phyloP scores from a whole-genome alignment of 768 basidiomycete genomes.

The Cyathus striatus region DNA sequence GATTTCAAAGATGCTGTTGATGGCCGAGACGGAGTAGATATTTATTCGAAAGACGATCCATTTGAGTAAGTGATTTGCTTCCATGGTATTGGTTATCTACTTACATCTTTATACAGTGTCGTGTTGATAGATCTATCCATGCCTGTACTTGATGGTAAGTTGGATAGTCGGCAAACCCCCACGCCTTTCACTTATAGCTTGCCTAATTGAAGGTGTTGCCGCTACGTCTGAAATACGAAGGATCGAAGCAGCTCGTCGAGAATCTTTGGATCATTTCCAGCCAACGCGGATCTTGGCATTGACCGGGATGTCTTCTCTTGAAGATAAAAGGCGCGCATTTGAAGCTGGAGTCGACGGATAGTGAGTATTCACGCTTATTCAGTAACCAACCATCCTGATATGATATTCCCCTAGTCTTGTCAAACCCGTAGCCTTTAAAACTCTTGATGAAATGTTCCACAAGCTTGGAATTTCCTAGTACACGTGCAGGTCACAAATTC shows the following conservation, averaged over 20 bases:
- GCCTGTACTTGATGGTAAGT: constrained; percentile 84
- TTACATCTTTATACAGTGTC: constrained; percentile 41
- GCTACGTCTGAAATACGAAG: constrained; percentile 81
- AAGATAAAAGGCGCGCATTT: constrained; percentile 89
- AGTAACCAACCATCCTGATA: not conserved
- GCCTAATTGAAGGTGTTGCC: constrained; percentile 53
- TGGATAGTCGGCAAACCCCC: not conserved
- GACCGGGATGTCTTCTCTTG: constrained; percentile 90
- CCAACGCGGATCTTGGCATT: constrained; percentile 72
- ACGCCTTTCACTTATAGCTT: not conserved
- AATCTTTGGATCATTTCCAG: constrained; percentile 18
- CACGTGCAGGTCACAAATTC: too few relatives aligned
- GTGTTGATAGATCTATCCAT: constrained; percentile 88
- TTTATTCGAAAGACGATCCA: constrained; percentile 66
- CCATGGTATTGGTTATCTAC: constrained; percentile 8
- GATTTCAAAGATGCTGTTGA: constrained; percentile 77
- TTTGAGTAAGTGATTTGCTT: constrained; percentile 96
- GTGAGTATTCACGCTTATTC: constrained; percentile 43
- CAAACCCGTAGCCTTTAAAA: constrained; percentile 94
- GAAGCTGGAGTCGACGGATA: constrained; percentile 94
- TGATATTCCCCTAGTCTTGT: constrained; percentile 58
- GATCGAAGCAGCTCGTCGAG: constrained; percentile 46
- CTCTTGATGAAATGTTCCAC: constrained; percentile 77
- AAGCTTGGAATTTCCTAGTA: constrained; percentile 51
- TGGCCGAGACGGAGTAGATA: constrained; percentile 77